phyloP scores from a whole-genome alignment of 805 yeast genomes.

The Candida piceae region DNA sequence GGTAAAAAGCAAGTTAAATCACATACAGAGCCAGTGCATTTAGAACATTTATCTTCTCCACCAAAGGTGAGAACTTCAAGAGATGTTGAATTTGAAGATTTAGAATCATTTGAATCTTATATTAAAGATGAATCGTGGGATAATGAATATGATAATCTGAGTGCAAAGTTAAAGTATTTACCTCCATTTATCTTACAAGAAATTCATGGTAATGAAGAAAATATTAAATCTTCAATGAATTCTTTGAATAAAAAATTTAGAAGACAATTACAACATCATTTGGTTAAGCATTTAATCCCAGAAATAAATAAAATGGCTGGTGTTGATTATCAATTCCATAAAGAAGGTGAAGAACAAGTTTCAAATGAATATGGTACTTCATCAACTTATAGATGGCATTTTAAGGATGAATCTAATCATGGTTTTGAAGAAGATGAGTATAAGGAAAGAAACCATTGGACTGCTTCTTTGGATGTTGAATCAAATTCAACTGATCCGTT shows the following conservation, averaged over 20 bases:
- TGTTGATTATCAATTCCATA: conserved; percentile 34
- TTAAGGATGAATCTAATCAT: conserved; percentile 52
- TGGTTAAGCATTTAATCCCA: conserved; percentile 62
- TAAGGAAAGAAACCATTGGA: conserved; percentile 52
- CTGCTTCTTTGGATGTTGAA: conserved; percentile 55
- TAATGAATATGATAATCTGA: conserved; percentile 64
- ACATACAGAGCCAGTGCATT: conserved; percentile 25
- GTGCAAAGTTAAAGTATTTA: conserved; percentile 60
- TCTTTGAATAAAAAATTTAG: conserved; percentile 67
- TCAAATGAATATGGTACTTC: conserved; percentile 39
- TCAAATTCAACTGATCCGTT: conserved; percentile 64
- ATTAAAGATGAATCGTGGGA: conserved; percentile 72
- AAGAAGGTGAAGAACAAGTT: conserved; percentile 43
- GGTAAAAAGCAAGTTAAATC: conserved; percentile 22
- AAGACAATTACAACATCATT: conserved; percentile 70
- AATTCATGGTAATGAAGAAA: conserved; percentile 64
- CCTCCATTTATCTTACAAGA: conserved; percentile 72
- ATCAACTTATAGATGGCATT: conserved; percentile 57
- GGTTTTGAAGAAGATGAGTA: conserved; percentile 47
- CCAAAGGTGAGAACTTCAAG: conserved; percentile 27
- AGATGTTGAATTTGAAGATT: conserved; percentile 49
- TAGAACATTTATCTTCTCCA: conserved; percentile 26
- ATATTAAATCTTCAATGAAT: conserved; percentile 66
- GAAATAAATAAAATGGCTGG: conserved; percentile 65
- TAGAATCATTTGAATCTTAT: conserved; percentile 57